Percentiles rank a stretch among this genome's conserved stretches.
Conservation (phyloP, 2,329 filamentous ascomycete genomes). For the Cordyceps militaris region DNA sequence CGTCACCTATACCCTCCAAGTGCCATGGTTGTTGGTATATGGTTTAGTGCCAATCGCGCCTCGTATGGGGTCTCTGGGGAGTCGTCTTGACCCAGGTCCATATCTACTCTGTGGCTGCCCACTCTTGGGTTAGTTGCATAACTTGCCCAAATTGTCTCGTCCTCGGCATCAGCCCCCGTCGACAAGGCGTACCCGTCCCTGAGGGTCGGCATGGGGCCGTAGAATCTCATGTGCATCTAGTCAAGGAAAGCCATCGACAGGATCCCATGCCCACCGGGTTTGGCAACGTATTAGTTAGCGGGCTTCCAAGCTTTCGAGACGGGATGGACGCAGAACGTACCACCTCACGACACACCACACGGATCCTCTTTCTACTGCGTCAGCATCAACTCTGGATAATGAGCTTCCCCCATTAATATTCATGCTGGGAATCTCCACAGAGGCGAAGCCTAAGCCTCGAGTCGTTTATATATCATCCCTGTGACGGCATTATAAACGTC, state of each 20-base stretch:
- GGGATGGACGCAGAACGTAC: not conserved
- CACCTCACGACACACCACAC: constrained; percentile 2
- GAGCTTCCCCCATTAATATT: constrained; percentile 12
- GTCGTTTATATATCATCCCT: constrained; percentile 14
- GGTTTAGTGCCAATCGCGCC: constrained; percentile 10
- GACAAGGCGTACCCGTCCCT: not conserved
- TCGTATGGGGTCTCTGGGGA: constrained; percentile 11
- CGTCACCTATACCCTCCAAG: constrained; percentile 8
- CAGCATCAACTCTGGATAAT: constrained; percentile 13
- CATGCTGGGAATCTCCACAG: constrained; percentile 9
- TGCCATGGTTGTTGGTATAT: constrained; percentile 3
- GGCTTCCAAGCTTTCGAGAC: not conserved
- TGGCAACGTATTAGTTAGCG: not conserved
- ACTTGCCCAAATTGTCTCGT: constrained; percentile 8
- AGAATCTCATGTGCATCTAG: constrained; percentile 14
- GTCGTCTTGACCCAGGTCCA: not conserved
- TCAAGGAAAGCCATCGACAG: constrained; percentile 9
- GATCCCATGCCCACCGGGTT: not conserved
- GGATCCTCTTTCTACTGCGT: constrained; percentile 3
- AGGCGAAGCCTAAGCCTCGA: constrained; percentile 6
- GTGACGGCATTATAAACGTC: constrained; percentile 12
- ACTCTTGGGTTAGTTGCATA: constrained; percentile 8
- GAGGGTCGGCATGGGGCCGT: constrained; percentile 9
- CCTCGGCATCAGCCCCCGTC: constrained; percentile 10
- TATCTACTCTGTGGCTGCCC: not conserved